phyloP scores from a whole-genome alignment of 2,329 filamentous ascomycete species.

The Emergomyces pasteurianus region DNA sequence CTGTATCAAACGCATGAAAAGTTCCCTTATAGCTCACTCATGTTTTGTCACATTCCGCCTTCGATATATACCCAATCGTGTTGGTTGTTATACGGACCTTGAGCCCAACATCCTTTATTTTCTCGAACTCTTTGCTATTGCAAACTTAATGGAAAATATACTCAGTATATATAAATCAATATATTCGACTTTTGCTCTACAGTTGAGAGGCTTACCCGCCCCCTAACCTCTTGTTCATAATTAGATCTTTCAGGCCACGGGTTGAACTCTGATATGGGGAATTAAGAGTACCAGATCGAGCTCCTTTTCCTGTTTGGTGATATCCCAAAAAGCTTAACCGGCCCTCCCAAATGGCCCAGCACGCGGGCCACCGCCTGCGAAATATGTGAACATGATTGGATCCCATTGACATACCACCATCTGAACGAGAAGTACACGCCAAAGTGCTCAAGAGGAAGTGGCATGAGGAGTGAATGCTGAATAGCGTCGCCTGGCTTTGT shows the following conservation, averaged over 20 bases:
- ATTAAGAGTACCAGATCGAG: too few species aligned
- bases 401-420: slow-evolving; percentile 72
- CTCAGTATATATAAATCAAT: too few species aligned
- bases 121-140: neutral
- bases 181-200: too few species aligned
- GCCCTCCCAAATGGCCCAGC: slow-evolving; percentile 51
- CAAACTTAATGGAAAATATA: too few species aligned
- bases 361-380: slow-evolving; percentile 56
- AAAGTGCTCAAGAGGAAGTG: slow-evolving; percentile 67
- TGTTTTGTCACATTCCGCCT: neutral
- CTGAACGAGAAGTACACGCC: slow-evolving; percentile 61
- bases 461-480: slow-evolving; percentile 62
- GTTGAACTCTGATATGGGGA: too few species aligned
- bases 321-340: too few species aligned
- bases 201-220: too few species aligned
- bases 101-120: neutral
- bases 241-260: too few species aligned
- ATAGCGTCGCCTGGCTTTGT: slow-evolving; percentile 78
- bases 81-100: too few species aligned
- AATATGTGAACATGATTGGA: slow-evolving; percentile 62
- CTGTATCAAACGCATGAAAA: neutral
- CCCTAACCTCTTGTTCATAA: too few species aligned
- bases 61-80: neutral
- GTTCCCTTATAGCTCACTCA: neutral
- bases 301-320: too few species aligned